These are phyloP conservation scores for Scytalidium sp. DNA, from an alignment of 2,329 filamentous ascomycete species.

Conservation along the genomic window DNA sequence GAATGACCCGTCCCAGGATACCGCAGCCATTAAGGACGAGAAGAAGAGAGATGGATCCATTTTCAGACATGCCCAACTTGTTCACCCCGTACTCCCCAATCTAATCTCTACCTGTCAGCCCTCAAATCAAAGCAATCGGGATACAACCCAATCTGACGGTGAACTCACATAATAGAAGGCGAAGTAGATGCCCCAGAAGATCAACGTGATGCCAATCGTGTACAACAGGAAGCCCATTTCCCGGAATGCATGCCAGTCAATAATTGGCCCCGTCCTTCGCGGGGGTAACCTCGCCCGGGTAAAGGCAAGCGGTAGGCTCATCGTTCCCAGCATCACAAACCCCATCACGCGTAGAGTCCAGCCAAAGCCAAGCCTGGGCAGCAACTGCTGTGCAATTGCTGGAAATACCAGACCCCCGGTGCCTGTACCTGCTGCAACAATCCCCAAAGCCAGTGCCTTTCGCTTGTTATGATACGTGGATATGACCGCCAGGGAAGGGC, in stretches of 20 bases:
- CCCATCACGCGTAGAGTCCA: slow-evolving; percentile 44
- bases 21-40: slow-evolving; percentile 50
- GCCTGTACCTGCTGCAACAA: slow-evolving; percentile 31
- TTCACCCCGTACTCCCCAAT: background rate
- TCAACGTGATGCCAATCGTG: slow-evolving; percentile 34
- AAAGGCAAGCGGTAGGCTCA: slow-evolving; percentile 30
- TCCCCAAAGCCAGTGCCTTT: slow-evolving; percentile 30
- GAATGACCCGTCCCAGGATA: slow-evolving; percentile 42
- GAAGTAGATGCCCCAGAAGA: slow-evolving; percentile 40
- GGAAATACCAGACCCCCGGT: slow-evolving; percentile 42
- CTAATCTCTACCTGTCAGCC: background rate
- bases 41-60: slow-evolving; percentile 42
- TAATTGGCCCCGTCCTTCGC: slow-evolving; percentile 34
- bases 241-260: slow-evolving; percentile 38
- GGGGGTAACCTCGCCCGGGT: slow-evolving; percentile 16
- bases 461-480: slow-evolving; percentile 22
- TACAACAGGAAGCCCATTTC: slow-evolving; percentile 40
- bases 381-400: slow-evolving; percentile 36
- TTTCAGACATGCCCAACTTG: slow-evolving; percentile 28
- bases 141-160: too few relatives aligned
- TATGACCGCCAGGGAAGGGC: slow-evolving; percentile 31
- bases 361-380: slow-evolving; percentile 37
- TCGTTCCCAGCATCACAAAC: slow-evolving; percentile 38
- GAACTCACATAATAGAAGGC: slow-evolving; percentile 36
- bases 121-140: too few relatives aligned